These are phyloP conservation scores for Neocatenulostroma microsporum DNA, from an alignment of 2,329 filamentous ascomycete species.

Conservation along the genomic window DNA sequence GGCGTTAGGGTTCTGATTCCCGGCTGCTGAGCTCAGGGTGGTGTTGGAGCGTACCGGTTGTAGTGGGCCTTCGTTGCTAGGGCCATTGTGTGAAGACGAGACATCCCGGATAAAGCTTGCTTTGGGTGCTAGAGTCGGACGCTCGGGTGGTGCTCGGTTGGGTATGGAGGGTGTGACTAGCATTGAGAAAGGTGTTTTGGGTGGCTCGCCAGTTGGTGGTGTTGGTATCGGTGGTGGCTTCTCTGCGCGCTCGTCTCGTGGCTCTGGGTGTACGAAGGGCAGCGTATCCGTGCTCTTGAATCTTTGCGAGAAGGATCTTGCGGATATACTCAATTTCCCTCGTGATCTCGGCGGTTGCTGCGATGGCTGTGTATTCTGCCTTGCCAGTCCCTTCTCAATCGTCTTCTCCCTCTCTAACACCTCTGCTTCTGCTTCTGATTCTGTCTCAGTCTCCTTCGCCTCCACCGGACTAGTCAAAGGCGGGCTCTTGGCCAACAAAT, in stretches of 20 bases:
- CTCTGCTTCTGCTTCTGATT: slow-evolving; percentile 3
- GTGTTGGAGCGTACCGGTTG: slow-evolving; percentile 12
- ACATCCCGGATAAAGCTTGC: slow-evolving; percentile 19
- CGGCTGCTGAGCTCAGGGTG: slow-evolving; percentile 14
- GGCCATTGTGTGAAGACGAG: slow-evolving; percentile 12
- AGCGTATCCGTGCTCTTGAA: slow-evolving; percentile 18
- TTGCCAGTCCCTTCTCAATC: no score
- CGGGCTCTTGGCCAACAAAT: slow-evolving; percentile 10
- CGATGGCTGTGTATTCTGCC: background rate
- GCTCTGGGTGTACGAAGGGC: slow-evolving; percentile 2
- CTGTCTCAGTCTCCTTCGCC: slow-evolving; percentile 3
- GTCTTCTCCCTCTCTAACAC: no score
- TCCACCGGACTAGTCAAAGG: slow-evolving; percentile 5
- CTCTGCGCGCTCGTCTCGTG: background rate
- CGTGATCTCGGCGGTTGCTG: slow-evolving; percentile 9
- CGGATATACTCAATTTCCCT: slow-evolving; percentile 13
- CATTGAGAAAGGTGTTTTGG: slow-evolving; percentile 7
- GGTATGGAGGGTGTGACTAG: slow-evolving; percentile 7
- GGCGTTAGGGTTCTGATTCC: slow-evolving; percentile 45
- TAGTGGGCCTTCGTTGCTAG: slow-evolving; percentile 16
- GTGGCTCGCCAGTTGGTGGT: slow-evolving; percentile 1
- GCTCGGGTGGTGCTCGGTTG: slow-evolving; percentile 9
- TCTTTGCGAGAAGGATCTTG: slow-evolving; percentile 11
- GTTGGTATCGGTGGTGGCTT: slow-evolving; percentile 7
- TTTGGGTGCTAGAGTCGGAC: slow-evolving; percentile 16